Evolutionary conservation across 1,284 basidiomycete species (phyloP).

Genomic region (Cryptococcus sp.): DNA sequence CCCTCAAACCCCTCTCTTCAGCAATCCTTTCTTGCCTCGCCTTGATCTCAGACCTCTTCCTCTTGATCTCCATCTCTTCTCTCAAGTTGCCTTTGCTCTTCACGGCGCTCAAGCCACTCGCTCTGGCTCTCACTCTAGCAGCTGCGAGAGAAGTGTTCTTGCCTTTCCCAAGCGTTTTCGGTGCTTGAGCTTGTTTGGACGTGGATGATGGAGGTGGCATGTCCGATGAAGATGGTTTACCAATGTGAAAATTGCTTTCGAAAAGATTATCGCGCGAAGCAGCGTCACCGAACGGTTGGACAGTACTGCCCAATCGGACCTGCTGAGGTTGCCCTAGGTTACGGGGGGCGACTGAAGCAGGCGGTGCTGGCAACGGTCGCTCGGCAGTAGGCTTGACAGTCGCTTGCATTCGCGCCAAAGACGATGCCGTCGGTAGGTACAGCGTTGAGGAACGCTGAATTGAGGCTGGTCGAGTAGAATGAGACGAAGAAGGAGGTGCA

Average conservation of each 20-base stretch:
- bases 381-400: constrained; percentile 37
- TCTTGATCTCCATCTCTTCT: constrained; percentile 31
- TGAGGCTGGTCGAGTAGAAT: constrained; percentile 7
- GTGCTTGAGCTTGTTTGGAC: background rate
- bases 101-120: constrained; percentile 26
- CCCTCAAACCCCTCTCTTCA: constrained; percentile 41
- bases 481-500: constrained; percentile 21
- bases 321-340: background rate
- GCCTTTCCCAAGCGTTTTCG: constrained; percentile 1
- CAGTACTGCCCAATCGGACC: constrained; percentile 6
- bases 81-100: constrained; percentile 30
- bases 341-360: background rate
- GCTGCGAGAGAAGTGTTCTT: constrained; percentile 6
- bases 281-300: constrained; percentile 35
- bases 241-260: constrained; percentile 19
- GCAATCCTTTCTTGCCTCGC: constrained; percentile 36
- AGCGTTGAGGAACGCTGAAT: constrained; percentile 34
- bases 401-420: constrained; percentile 47
- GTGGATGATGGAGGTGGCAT: background rate
- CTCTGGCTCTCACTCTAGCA: constrained; percentile 13
- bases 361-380: constrained; percentile 19
- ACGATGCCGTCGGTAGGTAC: constrained; percentile 42
- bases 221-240: constrained; percentile 10
- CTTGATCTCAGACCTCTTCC: constrained; percentile 34
- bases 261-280: constrained; percentile 33